Evolutionary conservation across 2,329 filamentous ascomycete species (phyloP).

Genomic region (Botrytis fragariae): DNA sequence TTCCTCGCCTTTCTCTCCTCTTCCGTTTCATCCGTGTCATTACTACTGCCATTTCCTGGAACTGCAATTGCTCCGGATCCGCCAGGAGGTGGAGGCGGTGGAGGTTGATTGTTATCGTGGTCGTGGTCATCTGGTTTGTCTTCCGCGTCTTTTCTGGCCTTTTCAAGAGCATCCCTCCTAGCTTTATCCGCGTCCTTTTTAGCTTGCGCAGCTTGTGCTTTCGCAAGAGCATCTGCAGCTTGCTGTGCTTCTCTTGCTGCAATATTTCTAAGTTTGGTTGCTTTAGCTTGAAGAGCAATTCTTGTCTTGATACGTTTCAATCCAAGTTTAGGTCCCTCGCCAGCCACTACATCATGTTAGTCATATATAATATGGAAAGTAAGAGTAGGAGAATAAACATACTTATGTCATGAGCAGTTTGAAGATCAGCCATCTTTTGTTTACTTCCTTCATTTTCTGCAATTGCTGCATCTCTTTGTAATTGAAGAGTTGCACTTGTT

Average conservation of each 20-base stretch:
- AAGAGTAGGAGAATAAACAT: not conserved
- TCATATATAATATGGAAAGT: not conserved
- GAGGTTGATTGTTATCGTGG: not conserved
- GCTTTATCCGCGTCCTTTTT: not conserved
- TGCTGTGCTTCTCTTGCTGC: not conserved
- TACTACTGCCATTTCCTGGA: not conserved
- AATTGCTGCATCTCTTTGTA: slow-evolving; percentile 10
- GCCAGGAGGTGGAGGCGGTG: not conserved
- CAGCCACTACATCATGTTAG: slow-evolving; percentile 5
- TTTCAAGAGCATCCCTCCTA: not conserved
- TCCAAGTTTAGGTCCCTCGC: slow-evolving; percentile 11
- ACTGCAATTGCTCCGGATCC: not conserved
- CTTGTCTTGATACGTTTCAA: slow-evolving; percentile 13
- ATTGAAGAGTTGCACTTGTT: not conserved
- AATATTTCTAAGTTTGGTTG: not conserved
- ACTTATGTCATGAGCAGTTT: slow-evolving; percentile 4
- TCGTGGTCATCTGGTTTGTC: not conserved
- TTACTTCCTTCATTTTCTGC: not conserved
- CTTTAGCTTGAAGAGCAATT: slow-evolving; percentile 5
- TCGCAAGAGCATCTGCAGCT: not conserved
- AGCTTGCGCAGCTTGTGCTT: not conserved
- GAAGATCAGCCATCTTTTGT: not conserved
- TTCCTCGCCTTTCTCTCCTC: too few relatives aligned
- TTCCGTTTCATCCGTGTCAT: not conserved
- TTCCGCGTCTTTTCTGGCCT: not conserved